Conservation (phyloP, 1,284 basidiomycete genomes). For the Pseudozyma thailandica region DNA sequence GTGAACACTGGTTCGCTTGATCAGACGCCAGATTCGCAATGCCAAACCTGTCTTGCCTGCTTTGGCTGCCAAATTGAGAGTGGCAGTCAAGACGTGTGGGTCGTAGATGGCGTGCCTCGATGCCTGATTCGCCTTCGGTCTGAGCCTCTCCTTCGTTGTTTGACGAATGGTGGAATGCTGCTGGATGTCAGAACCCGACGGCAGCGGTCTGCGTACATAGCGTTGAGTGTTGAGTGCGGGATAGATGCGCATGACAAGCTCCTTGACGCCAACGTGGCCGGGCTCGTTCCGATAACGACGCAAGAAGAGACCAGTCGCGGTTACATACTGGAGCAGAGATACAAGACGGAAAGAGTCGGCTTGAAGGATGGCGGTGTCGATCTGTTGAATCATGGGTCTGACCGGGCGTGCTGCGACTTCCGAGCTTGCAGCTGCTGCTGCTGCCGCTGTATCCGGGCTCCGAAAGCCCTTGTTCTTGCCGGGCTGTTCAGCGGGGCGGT, state of each 20-base stretch:
- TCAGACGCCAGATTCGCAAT: constrained; percentile 54
- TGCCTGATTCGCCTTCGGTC: constrained; percentile 31
- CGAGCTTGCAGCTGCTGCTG: not conserved
- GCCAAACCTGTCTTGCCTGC: constrained; percentile 47
- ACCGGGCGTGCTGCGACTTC: not conserved
- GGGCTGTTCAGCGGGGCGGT: not conserved
- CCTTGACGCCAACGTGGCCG: constrained; percentile 31
- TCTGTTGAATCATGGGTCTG: constrained; percentile 30
- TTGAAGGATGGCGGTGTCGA: constrained; percentile 29
- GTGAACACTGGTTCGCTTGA: constrained; percentile 48
- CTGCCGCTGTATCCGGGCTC: constrained; percentile 1
- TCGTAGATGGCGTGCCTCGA: constrained; percentile 39
- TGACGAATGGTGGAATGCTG: not conserved
- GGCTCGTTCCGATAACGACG: constrained; percentile 31
- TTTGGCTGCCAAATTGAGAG: constrained; percentile 47
- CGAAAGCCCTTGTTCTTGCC: too few relatives aligned
- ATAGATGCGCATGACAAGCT: constrained; percentile 43
- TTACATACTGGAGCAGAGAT: constrained; percentile 40
- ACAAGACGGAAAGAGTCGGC: constrained; percentile 43
- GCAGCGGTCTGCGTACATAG: not conserved
- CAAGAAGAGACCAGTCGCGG: constrained; percentile 32
- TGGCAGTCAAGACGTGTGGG: constrained; percentile 47
- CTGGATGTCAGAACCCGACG: not conserved
- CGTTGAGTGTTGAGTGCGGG: constrained; percentile 40
- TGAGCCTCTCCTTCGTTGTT: not conserved